A percentile compares a stretch with the other conserved stretches of the same genome.
These are phyloP conservation scores for Pythium monospermum DNA, from an alignment of 352 stramenopile species.

Conservation along the genomic window DNA sequence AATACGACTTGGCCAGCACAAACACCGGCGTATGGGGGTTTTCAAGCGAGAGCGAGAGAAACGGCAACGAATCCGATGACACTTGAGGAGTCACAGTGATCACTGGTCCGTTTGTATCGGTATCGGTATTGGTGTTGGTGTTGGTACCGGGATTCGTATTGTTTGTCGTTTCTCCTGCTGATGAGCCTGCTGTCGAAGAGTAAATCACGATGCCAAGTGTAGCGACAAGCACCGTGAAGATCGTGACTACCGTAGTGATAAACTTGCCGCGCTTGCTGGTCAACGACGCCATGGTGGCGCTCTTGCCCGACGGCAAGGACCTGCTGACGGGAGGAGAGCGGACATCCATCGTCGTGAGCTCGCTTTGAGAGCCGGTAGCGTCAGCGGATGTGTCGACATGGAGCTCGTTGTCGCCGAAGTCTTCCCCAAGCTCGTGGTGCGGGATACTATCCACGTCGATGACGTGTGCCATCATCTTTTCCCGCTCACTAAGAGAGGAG, in stretches of 20 bases:
- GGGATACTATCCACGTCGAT: conserved; percentile 13
- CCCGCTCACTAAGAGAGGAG: too few species aligned
- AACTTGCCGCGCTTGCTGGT: conserved; percentile 7
- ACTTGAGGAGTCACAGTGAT: conserved; percentile 19
- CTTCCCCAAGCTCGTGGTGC: conserved; percentile 4
- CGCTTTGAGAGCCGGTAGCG: not conserved
- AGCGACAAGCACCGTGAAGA: conserved; percentile 7
- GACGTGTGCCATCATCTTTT: conserved; percentile 20
- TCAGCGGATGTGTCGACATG: not conserved
- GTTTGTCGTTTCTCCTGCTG: not conserved
- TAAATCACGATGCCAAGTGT: conserved; percentile 10
- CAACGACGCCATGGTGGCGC: not conserved
- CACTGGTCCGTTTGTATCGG: conserved; percentile 6
- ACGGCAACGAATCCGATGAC: conserved; percentile 14
- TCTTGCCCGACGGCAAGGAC: not conserved
- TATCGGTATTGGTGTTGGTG: conserved; percentile 2
- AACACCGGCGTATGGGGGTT: conserved; percentile 32
- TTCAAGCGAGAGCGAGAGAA: conserved; percentile 39
- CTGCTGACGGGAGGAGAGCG: not conserved
- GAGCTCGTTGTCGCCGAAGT: conserved; percentile 3
- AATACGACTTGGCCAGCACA: conserved; percentile 46
- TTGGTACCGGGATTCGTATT: not conserved
- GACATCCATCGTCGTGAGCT: not conserved
- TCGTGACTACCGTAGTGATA: conserved; percentile 1
- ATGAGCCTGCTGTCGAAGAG: not conserved